These are phyloP conservation scores for Clarkia xantiana DNA, from an alignment of 345 rosid species.

Conservation along the genomic window DNA sequence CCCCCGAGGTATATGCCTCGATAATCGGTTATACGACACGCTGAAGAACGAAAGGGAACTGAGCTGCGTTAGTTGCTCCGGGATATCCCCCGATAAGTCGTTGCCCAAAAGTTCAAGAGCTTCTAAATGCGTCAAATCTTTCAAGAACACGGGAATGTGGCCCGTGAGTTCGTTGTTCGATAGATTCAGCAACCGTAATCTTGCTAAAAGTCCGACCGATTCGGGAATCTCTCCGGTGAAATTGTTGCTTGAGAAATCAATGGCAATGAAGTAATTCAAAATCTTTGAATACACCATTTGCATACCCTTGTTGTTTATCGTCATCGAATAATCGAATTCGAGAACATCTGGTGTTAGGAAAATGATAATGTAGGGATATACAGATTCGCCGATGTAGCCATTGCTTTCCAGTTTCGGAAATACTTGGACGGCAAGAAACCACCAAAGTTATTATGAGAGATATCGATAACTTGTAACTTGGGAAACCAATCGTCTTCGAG, in stretches of 20 bases:
- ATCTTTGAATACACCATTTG: slow-evolving; percentile 1
- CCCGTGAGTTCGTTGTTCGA: slow-evolving; percentile 9
- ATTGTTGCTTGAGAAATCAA: slow-evolving; percentile 4
- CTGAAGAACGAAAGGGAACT: not conserved
- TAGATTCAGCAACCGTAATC: slow-evolving; percentile 3
- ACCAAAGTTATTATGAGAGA: not conserved
- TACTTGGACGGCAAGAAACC: not conserved
- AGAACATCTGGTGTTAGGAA: not conserved
- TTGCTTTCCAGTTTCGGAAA: not conserved
- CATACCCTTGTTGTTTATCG: slow-evolving; percentile 2
- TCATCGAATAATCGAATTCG: not conserved
- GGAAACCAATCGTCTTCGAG: not conserved
- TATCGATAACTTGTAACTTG: not conserved
- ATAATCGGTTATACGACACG: slow-evolving; percentile 7
- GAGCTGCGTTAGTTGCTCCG: slow-evolving; percentile 4
- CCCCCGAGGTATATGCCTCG: slow-evolving; percentile 3
- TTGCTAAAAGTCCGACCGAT: not conserved
- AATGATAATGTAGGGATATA: not conserved
- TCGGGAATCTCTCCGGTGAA: slow-evolving; percentile 4
- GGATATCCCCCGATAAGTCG: slow-evolving; percentile 11
- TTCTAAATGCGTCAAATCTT: not conserved
- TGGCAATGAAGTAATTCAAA: not conserved
- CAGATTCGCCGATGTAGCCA: not conserved
- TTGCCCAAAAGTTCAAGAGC: slow-evolving; percentile 12
- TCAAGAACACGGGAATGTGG: not conserved